Evolutionary conservation across 1,284 basidiomycete species (phyloP).

Genomic region (Baeospora myosura): DNA sequence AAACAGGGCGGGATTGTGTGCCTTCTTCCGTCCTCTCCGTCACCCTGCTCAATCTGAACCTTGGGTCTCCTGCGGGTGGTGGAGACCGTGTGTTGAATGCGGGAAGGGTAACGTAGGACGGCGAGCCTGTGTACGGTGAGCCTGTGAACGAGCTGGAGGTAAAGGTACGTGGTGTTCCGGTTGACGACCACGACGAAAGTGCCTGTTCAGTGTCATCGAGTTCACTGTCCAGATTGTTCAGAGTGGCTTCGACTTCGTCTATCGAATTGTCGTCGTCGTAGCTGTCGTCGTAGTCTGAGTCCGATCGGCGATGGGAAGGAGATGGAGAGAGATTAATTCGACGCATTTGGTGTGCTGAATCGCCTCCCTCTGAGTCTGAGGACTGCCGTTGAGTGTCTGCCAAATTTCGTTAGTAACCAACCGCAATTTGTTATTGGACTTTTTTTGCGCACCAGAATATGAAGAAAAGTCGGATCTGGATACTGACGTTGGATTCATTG

Average conservation of each 20-base stretch:
- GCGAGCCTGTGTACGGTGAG: conserved; percentile 35
- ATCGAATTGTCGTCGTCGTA: conserved; percentile 41
- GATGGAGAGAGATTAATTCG: conserved; percentile 1
- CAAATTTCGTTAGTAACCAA: not conserved
- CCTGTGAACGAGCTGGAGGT: conserved; percentile 27
- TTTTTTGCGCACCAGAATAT: not conserved
- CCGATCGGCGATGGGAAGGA: conserved; percentile 29
- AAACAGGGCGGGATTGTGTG: conserved; percentile 37
- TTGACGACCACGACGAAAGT: conserved; percentile 48
- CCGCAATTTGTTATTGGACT: conserved; percentile 9
- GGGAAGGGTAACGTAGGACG: conserved; percentile 37
- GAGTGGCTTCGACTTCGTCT: conserved; percentile 60
- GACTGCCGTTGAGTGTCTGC: not conserved
- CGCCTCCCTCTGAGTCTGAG: not conserved
- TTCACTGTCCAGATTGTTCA: conserved; percentile 59
- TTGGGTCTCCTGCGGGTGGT: conserved; percentile 25
- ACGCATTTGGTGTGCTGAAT: conserved; percentile 3
- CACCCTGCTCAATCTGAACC: conserved; percentile 48
- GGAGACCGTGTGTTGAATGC: conserved; percentile 23
- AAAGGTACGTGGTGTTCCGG: conserved; percentile 13
- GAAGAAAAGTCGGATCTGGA: conserved; percentile 4
- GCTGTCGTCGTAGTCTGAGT: conserved; percentile 22
- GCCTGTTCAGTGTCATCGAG: conserved; percentile 54
- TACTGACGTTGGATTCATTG: not conserved
- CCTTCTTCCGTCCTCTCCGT: conserved; percentile 51